Evolutionary conservation across 1,284 basidiomycete species (phyloP).

Genomic region (Irpex sp.): DNA sequence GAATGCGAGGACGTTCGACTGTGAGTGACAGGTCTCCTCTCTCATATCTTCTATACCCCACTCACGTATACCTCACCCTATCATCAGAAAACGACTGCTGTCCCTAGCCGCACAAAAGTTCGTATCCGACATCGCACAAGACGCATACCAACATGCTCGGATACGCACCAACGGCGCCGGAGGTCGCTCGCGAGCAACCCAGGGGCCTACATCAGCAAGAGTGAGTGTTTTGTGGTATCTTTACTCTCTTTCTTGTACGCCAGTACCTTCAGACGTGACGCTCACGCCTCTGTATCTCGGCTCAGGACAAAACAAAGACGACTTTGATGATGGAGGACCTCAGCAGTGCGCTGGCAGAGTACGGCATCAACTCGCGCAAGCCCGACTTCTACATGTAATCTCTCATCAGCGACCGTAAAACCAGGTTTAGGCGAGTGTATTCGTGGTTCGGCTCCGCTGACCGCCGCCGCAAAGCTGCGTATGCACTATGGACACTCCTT

Average conservation of each 20-base stretch:
- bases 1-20: conserved; percentile 92
- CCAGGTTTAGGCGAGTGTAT: neutral
- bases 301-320: conserved; percentile 89
- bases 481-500: too few species aligned
- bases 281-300: too few species aligned
- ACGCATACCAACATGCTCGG: conserved; percentile 97
- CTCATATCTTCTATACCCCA: neutral
- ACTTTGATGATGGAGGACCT: conserved; percentile 98
- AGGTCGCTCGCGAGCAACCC: conserved; percentile 61
- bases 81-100: conserved; percentile 85
- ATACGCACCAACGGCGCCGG: conserved; percentile 82
- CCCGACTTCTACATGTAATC: conserved; percentile 81
- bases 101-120: conserved; percentile 98
- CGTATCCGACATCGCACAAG: conserved; percentile 93
- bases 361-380: conserved; percentile 93
- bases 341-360: conserved; percentile 88
- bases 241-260: too few species aligned
- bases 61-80: neutral
- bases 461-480: too few species aligned
- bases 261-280: too few species aligned
- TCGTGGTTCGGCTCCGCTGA: neutral
- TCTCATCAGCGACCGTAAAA: too few species aligned
- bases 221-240: too few species aligned
- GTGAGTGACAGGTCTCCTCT: conserved; percentile 43
- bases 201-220: conserved; percentile 60